Evolutionary conservation across 1,284 basidiomycete genomes (phyloP), one percentile per base, ranked within the genome.

Genomic region (Chalciporus piperatoides): DNA sequence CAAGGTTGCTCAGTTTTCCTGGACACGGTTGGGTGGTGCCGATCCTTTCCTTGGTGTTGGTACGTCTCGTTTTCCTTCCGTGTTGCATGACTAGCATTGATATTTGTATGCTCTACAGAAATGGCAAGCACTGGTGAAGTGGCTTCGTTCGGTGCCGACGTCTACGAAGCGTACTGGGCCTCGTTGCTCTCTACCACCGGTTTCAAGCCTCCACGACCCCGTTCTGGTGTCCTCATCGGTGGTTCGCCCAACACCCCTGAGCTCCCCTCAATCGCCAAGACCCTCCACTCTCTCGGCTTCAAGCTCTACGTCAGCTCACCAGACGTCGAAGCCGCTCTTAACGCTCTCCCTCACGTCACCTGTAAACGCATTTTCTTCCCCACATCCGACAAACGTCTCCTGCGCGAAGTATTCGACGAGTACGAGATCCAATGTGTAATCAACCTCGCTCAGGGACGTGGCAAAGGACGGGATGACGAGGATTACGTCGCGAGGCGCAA

Each of bases 41-140:
- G 96, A 98, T 74, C 97, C 96, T 27, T 97, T 96, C 85, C 78
- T 97, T 49, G 94, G 93, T 54, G 94, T 97, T 55, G 90, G 89
- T 91, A 56, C 68, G 86, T 79, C 23, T 11, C 8, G 10, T 24
- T 24, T 41, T 0, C 4, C 33, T 27, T 23, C 25, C 1, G 4
- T 30, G 3, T 30, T 14, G 0, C 25, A 0, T 14, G 21, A 6
- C 15, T 5, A 37, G 33, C 17, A 36, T n/a, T 44, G 12, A 46
- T 11, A 2, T 12, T 6, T 6, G 23, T 24, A 42, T 23, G 42
- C 28, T 39, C 23, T 45, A 44, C 67, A 87, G 93, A 98, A 77
- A 99, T 99, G 97, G 94, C 96, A 0, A 95, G 91, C 61, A 99
- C 97, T 6, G 97, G 96, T 48, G 96, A 99, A 71, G 93, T 99